phyloP scores from a whole-genome alignment of 2,329 filamentous ascomycete genomes.

The Exophiala mesophila region DNA sequence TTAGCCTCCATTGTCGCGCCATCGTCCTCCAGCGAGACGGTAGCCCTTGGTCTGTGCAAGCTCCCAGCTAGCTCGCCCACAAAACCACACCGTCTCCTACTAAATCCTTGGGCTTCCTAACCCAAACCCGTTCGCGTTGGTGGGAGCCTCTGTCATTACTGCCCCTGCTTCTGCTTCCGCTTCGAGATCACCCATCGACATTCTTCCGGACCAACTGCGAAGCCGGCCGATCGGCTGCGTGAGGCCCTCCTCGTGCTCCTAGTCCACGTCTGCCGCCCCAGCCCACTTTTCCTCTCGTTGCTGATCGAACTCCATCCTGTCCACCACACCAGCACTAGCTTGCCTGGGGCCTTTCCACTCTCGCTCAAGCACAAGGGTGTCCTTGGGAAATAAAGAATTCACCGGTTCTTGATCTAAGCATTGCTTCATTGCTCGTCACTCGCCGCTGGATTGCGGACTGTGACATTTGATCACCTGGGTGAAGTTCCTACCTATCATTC shows the following conservation, averaged over 20 bases:
- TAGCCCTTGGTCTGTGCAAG: constrained; percentile 17
- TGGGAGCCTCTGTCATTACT: constrained; percentile 14
- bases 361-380: constrained; percentile 15
- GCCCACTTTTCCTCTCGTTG: constrained; percentile 15
- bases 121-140: constrained; percentile 17
- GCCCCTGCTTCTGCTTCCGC: constrained; percentile 22
- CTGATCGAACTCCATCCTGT: constrained; percentile 16
- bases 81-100: constrained; percentile 4
- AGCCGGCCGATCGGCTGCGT: constrained; percentile 22
- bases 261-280: constrained; percentile 19
- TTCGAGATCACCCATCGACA: constrained; percentile 18
- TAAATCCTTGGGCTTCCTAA: constrained; percentile 19
- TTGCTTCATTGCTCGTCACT: constrained; percentile 26
- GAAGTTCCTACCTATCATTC: too few relatives aligned
- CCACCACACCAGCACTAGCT: constrained; percentile 16
- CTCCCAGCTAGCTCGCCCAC: constrained; percentile 17
- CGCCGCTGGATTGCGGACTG: constrained; percentile 21
- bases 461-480: constrained; percentile 20
- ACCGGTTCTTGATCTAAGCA: constrained; percentile 25
- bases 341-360: constrained; percentile 14
- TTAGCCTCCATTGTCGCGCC: constrained; percentile 19
- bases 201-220: constrained; percentile 15
- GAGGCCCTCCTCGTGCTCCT: constrained; percentile 15
- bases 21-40: constrained; percentile 21
- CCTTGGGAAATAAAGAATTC: constrained; percentile 25